Conservation (phyloP, 345 rosid species). For the Mangifera indica region DNA sequence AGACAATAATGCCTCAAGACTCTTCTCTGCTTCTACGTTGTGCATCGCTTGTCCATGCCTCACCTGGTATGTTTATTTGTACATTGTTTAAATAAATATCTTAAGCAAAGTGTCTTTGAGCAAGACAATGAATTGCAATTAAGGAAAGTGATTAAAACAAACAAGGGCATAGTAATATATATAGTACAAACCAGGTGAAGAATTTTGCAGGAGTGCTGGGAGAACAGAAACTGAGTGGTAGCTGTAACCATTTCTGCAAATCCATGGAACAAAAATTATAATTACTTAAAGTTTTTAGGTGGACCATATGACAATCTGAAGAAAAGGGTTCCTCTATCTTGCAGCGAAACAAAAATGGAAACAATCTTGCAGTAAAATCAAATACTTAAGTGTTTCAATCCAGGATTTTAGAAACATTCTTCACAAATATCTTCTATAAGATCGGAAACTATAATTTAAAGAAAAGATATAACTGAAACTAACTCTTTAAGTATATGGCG, state of each 20-base stretch:
- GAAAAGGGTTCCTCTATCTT: too few relatives aligned
- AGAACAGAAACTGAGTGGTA: conserved; percentile 10
- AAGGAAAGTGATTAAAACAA: background rate
- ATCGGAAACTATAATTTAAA: background rate
- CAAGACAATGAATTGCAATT: too few relatives aligned
- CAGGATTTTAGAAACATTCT: background rate
- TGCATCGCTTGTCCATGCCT: conserved; percentile 17
- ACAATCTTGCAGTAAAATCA: too few relatives aligned
- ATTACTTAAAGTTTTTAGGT: background rate
- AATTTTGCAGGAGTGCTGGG: conserved; percentile 5
- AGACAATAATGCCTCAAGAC: conserved; percentile 15
- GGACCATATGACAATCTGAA: background rate
- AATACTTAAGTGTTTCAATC: too few relatives aligned
- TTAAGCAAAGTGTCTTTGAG: too few relatives aligned
- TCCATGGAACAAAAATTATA: background rate
- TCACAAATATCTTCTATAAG: too few relatives aligned
- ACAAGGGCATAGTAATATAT: background rate
- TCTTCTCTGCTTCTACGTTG: conserved; percentile 18
- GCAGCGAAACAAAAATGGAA: too few relatives aligned
- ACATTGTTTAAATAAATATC: background rate
- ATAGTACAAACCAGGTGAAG: conserved; percentile 13
- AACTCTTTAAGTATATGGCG: background rate
- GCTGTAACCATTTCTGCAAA: conserved; percentile 24
- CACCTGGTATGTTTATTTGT: background rate
- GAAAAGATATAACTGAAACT: background rate